These are phyloP conservation scores for Naematelia aurantialba DNA, from an alignment of 768 basidiomycete species.

Conservation along the genomic window DNA sequence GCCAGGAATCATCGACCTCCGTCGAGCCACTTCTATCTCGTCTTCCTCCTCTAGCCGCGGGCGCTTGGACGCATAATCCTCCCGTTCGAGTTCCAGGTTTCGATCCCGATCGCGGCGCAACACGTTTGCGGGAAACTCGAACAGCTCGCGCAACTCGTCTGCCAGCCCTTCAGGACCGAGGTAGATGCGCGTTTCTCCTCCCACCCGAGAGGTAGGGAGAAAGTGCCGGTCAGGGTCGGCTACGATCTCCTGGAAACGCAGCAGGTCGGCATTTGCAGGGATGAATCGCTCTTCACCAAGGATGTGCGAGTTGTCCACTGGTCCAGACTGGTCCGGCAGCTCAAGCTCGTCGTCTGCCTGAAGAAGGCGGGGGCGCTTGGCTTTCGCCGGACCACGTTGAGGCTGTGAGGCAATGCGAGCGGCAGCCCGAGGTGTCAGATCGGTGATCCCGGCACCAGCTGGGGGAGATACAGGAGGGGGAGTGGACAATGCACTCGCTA, in stretches of 20 bases:
- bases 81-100: constrained; percentile 51
- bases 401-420: constrained; percentile 45
- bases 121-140: constrained; percentile 68
- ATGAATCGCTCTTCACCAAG: constrained; percentile 73
- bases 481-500: constrained; percentile 72
- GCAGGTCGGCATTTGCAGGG: constrained; percentile 74
- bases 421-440: constrained; percentile 55
- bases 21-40: constrained; percentile 66
- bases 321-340: constrained; percentile 60
- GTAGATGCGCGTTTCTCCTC: constrained; percentile 61
- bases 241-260: constrained; percentile 80
- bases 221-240: constrained; percentile 80
- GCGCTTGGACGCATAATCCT: constrained; percentile 51
- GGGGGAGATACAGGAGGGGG: constrained; percentile 58
- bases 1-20: constrained; percentile 64
- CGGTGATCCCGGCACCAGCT: constrained; percentile 14
- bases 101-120: constrained; percentile 54
- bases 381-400: constrained; percentile 53
- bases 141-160: constrained; percentile 76
- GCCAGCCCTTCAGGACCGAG: constrained; percentile 69
- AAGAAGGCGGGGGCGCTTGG: constrained; percentile 62
- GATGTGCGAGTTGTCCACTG: constrained; percentile 60
- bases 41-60: constrained; percentile 61
- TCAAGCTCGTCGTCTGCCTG: constrained; percentile 81
- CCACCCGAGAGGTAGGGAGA: constrained; percentile 76